These are phyloP conservation scores for Metarhizium brunneum DNA, from an alignment of 2,329 filamentous ascomycete species.

Conservation along the genomic window DNA sequence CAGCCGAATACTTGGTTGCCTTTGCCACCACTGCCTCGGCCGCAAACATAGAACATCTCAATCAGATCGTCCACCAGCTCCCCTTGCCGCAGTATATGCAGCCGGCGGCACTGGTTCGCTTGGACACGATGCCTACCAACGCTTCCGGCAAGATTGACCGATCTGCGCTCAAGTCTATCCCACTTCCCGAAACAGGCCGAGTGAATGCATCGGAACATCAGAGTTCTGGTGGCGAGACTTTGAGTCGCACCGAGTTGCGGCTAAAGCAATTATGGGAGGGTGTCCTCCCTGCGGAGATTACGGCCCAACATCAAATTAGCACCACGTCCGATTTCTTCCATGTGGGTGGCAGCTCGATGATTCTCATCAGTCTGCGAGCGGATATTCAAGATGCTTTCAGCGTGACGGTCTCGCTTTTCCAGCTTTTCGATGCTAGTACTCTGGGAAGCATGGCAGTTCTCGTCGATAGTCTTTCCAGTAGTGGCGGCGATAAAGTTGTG, in stretches of 20 bases:
- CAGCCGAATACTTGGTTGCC: not conserved
- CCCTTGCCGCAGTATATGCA: conserved; percentile 4
- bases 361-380: not conserved
- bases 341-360: not conserved
- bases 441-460: not conserved
- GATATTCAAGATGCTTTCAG: not conserved
- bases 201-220: not conserved
- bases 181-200: conserved; percentile 8
- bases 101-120: conserved; percentile 1
- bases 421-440: not conserved
- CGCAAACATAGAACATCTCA: not conserved
- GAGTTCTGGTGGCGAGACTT: not conserved
- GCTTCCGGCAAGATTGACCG: conserved; percentile 16
- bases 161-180: conserved; percentile 14
- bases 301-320: not conserved
- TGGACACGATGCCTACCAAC: conserved; percentile 2
- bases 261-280: not conserved
- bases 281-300: not conserved
- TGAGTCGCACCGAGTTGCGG: not conserved
- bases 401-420: not conserved
- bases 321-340: not conserved
- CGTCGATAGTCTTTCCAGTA: not conserved
- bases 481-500: not conserved
- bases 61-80: not conserved
- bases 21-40: conserved; percentile 1